Conservation (phyloP, 2,329 filamentous ascomycete genomes). For the Xylaria hypoxylon region DNA sequence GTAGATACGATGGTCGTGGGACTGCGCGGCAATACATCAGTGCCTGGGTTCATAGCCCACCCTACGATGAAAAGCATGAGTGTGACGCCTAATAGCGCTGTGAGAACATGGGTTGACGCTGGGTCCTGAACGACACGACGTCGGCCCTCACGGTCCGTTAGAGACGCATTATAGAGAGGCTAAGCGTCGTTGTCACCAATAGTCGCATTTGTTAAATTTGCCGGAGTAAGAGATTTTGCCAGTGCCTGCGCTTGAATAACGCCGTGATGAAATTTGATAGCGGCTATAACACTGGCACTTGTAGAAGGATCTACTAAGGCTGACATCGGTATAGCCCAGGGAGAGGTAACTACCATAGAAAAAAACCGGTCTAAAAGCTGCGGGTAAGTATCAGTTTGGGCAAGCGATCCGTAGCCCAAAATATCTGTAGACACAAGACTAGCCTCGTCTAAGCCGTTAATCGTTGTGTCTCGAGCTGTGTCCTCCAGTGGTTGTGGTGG, state of each 20-base stretch:
- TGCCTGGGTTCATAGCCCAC: slow-evolving; percentile 28
- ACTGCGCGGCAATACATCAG: slow-evolving; percentile 32
- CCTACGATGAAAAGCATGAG: slow-evolving; percentile 28
- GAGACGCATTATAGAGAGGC: background rate
- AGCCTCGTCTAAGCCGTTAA: background rate
- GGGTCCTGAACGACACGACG: slow-evolving; percentile 25
- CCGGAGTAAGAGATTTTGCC: background rate
- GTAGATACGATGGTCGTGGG: slow-evolving; percentile 35
- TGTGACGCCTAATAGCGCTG: slow-evolving; percentile 18
- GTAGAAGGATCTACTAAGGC: background rate
- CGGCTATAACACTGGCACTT: background rate
- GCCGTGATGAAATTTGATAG: slow-evolving; percentile 3
- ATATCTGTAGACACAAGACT: too few species aligned
- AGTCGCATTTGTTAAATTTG: slow-evolving; percentile 4
- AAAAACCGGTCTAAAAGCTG: background rate
- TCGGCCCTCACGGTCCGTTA: background rate
- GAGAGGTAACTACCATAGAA: background rate
- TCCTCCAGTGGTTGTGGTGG: background rate
- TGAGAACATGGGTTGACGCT: slow-evolving; percentile 18
- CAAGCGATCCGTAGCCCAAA: background rate
- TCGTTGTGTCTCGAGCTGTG: background rate
- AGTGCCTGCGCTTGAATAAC: slow-evolving; percentile 12
- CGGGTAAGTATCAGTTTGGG: background rate
- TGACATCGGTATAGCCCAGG: slow-evolving; percentile 12
- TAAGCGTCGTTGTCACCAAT: slow-evolving; percentile 10